Evolutionary conservation across 2,329 filamentous ascomycete genomes (phyloP).

Genomic region (Fusarium multiceps): DNA sequence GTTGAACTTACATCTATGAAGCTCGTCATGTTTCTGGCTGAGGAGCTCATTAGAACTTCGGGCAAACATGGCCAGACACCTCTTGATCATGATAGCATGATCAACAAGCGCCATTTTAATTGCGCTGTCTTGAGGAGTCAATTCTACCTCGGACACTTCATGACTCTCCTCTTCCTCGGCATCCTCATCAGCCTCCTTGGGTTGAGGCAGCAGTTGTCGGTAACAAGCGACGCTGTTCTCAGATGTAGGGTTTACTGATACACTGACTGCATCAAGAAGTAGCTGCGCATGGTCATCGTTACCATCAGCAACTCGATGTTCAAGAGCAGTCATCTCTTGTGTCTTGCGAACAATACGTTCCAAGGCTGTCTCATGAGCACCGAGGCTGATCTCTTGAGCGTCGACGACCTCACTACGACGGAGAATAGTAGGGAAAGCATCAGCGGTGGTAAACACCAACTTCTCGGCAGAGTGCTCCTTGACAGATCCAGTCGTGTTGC

Average conservation of each 20-base stretch:
- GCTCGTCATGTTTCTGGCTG: conserved; percentile 66
- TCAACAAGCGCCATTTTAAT: conserved; percentile 88
- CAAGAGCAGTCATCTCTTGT: conserved; percentile 80
- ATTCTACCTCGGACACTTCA: conserved; percentile 58
- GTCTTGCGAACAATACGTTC: conserved; percentile 93
- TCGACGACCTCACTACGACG: conserved; percentile 86
- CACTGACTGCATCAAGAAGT: conserved; percentile 79
- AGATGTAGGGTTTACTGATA: conserved; percentile 79
- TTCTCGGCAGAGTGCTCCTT: conserved; percentile 85
- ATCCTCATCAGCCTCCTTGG: conserved; percentile 55
- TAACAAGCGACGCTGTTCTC: conserved; percentile 85
- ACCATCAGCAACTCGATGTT: conserved; percentile 78
- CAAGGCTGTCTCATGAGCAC: conserved; percentile 85
- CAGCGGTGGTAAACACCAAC: conserved; percentile 82
- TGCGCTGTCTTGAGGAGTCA: conserved; percentile 75
- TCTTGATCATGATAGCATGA: conserved; percentile 87
- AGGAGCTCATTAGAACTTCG: conserved; percentile 71
- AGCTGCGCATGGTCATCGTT: conserved; percentile 76
- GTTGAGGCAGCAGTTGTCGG: conserved; percentile 74
- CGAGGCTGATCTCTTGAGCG: conserved; percentile 72
- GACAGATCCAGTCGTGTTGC: conserved; percentile 75
- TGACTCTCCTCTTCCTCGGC: conserved; percentile 57
- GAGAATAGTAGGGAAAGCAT: conserved; percentile 91
- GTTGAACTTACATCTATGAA: conserved; percentile 70
- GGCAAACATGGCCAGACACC: conserved; percentile 77